A percentile compares a stretch with the other conserved stretches of the same genome.
Conservation (phyloP, 345 rosid species). For the Bruguiera sexangula region DNA sequence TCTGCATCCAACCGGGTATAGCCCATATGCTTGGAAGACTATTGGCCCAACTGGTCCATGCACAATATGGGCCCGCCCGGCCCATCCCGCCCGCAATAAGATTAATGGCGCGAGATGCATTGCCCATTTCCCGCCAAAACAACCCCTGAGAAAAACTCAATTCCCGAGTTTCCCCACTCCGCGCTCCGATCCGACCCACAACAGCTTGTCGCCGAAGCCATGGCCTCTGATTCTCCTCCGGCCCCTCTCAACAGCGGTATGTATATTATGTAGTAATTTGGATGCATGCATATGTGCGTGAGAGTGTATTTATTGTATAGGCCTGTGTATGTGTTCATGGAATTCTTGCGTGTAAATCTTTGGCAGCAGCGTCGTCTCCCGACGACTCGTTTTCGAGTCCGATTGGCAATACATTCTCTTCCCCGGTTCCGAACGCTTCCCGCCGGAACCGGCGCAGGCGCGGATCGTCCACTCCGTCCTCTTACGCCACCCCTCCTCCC, state of each 20-base stretch:
- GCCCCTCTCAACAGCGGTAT: constrained; percentile 41
- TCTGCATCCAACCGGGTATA: no score
- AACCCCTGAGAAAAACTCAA: constrained; percentile 11
- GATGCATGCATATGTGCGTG: not conserved
- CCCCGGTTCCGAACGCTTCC: constrained; percentile 40
- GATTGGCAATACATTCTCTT: constrained; percentile 55
- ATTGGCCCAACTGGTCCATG: no score
- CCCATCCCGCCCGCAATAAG: constrained; percentile 3
- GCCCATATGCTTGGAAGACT: no score
- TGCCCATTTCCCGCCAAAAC: constrained; percentile 40
- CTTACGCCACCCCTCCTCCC: constrained; percentile 12
- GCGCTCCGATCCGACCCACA: not conserved
- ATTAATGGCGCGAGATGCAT: constrained; percentile 52
- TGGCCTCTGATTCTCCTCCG: constrained; percentile 75
- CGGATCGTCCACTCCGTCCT: constrained; percentile 4
- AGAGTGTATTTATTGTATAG: not conserved
- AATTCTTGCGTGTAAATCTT: not conserved
- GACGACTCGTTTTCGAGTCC: constrained; percentile 64
- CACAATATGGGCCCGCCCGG: no score
- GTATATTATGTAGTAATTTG: constrained; percentile 9
- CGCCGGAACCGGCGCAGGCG: constrained; percentile 23
- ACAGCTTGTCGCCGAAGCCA: constrained; percentile 27
- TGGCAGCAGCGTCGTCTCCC: constrained; percentile 63
- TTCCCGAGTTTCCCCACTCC: constrained; percentile 5
- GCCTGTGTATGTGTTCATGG: not conserved